A percentile compares a stretch with the other conserved stretches of the same genome.
phyloP scores from a whole-genome alignment of 2,329 filamentous ascomycete species.

The Xylariaceae sp. region DNA sequence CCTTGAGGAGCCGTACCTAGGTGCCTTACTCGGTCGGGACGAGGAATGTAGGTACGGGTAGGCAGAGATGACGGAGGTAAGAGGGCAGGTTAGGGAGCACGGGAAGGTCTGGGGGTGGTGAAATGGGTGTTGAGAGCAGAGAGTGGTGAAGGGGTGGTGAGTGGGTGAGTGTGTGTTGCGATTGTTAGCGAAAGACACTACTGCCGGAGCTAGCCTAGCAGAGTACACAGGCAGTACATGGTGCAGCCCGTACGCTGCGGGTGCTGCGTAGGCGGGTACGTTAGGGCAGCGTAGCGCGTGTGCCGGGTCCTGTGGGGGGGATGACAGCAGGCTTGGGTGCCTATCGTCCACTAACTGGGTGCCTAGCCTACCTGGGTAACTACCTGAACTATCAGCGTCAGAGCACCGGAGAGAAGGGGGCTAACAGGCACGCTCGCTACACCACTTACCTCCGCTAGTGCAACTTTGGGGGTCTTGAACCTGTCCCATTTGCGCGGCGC shows the following conservation, averaged over 20 bases:
- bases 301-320: too few relatives aligned
- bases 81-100: background rate
- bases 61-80: background rate
- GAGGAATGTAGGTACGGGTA: background rate
- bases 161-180: background rate
- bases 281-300: too few relatives aligned
- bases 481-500: too few relatives aligned
- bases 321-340: too few relatives aligned
- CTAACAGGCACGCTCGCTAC: too few relatives aligned
- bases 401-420: too few relatives aligned
- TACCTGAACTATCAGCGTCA: background rate
- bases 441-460: too few relatives aligned
- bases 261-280: too few relatives aligned
- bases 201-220: background rate
- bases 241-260: too few relatives aligned
- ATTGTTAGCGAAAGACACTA: constrained; percentile 1
- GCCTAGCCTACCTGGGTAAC: background rate
- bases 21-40: background rate
- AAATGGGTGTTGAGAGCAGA: background rate
- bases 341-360: background rate
- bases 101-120: background rate
- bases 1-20: background rate
- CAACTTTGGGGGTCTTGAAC: too few relatives aligned
- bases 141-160: background rate
- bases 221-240: background rate